Percentiles rank a stretch among this genome's conserved stretches.
These are phyloP conservation scores for Leccinum broughii DNA, from an alignment of 768 basidiomycete species.

Conservation along the genomic window DNA sequence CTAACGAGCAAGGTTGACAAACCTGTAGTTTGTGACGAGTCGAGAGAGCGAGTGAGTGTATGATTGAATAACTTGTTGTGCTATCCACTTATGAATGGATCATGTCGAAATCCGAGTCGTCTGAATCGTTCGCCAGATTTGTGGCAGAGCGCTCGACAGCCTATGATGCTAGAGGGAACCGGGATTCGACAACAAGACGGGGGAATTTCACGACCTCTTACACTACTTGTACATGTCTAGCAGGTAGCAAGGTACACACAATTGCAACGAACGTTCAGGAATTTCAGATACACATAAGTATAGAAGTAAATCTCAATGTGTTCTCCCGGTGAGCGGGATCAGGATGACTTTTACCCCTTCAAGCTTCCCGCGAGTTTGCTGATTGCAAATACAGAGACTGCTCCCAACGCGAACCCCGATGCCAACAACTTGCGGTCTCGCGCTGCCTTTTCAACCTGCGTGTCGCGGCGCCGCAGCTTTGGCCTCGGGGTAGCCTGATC, in stretches of 20 bases:
- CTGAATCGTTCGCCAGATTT: no score
- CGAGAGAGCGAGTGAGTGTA: not conserved
- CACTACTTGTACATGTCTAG: no score
- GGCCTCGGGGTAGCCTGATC: slow-evolving; percentile 17
- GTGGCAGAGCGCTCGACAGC: no score
- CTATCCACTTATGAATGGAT: not conserved
- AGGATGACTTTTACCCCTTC: not conserved
- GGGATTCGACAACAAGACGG: no score
- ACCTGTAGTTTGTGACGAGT: not conserved
- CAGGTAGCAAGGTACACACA: no score
- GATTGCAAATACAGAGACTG: not conserved
- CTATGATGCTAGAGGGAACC: no score
- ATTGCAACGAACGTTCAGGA: no score
- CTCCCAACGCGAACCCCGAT: slow-evolving; percentile 23
- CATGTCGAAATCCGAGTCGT: not conserved
- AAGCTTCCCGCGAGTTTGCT: not conserved
- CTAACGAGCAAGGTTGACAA: not conserved
- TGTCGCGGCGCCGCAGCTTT: slow-evolving; percentile 9
- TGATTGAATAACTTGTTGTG: not conserved
- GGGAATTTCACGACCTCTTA: no score
- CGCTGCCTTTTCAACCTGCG: not conserved
- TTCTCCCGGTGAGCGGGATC: no score
- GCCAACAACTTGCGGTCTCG: slow-evolving; percentile 15
- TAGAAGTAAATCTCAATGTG: not conserved
- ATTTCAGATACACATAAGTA: no score